phyloP scores from a whole-genome alignment of 495 filamentous ascomycete species.

The Tuber melanosporum region DNA sequence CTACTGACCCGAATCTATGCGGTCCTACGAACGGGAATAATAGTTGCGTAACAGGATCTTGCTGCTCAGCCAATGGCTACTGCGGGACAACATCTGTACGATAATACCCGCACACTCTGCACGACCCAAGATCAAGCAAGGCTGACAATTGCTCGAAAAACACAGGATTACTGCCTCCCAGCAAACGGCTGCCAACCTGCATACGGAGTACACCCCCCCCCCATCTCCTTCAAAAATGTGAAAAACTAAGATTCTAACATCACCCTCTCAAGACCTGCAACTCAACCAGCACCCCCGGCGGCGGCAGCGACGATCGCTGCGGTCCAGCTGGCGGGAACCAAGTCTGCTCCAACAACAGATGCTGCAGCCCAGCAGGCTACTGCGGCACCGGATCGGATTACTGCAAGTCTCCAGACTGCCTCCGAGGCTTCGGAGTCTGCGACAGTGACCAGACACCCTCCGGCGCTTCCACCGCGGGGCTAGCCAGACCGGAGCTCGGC shows the following conservation, averaged over 20 bases:
- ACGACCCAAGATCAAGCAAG: not conserved
- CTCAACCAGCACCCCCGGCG: conserved; percentile 4
- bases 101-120: not conserved
- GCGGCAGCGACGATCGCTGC: conserved; percentile 30
- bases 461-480: conserved; percentile 51
- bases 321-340: conserved; percentile 43
- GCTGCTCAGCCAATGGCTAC: conserved; percentile 40
- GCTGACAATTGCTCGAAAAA: not conserved
- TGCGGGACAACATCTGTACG: not conserved
- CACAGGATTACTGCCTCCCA: conserved; percentile 43
- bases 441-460: conserved; percentile 52
- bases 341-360: conserved; percentile 47
- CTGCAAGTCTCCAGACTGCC: conserved; percentile 56
- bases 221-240: not conserved
- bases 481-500: conserved; percentile 50
- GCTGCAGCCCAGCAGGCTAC: conserved; percentile 52
- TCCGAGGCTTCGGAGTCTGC: conserved; percentile 54
- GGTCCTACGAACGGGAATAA: conserved; percentile 38
- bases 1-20: conserved; percentile 29
- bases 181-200: conserved; percentile 43
- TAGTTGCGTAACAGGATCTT: conserved; percentile 39
- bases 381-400: conserved; percentile 50
- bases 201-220: conserved; percentile 42
- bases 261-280: not conserved
- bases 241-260: not conserved